Percentiles rank a stretch among this genome's conserved stretches.
Conservation (phyloP, 768 basidiomycete genomes). For the Termitomyces sp. region DNA sequence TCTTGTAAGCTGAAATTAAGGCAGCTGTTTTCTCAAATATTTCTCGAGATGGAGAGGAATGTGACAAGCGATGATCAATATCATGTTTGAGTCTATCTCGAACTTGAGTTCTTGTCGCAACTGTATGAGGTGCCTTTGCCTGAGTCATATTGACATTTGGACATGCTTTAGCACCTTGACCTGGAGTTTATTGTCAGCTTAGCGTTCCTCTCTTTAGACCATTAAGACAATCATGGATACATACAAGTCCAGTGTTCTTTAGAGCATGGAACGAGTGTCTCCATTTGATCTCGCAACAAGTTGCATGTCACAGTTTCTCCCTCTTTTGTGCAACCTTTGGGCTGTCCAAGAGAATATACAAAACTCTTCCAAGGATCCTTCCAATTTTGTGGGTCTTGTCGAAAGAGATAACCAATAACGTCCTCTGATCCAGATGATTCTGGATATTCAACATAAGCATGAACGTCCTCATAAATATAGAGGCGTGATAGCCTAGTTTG, state of each 20-base stretch:
- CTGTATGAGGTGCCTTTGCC: background rate
- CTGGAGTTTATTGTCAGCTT: background rate
- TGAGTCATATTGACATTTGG: background rate
- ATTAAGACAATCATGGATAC: no score
- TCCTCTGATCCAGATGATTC: no score
- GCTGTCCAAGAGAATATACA: background rate
- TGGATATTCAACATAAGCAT: no score
- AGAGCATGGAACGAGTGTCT: no score
- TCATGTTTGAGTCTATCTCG: background rate
- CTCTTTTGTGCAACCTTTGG: background rate
- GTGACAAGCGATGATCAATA: background rate
- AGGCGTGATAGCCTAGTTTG: no score
- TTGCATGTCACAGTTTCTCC: background rate
- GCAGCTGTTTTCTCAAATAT: slow-evolving; percentile 15
- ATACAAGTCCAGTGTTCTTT: no score
- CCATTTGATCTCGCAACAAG: background rate
- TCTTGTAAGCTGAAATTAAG: background rate
- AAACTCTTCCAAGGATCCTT: background rate
- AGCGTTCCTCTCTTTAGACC: no score
- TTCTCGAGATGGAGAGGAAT: slow-evolving; percentile 4
- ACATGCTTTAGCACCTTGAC: slow-evolving; percentile 9
- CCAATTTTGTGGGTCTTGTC: background rate
- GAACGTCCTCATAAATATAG: no score
- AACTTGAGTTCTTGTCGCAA: background rate
- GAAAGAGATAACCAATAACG: no score